phyloP scores from a whole-genome alignment of 2,329 filamentous ascomycete genomes.

The Fusarium verrucosum region DNA sequence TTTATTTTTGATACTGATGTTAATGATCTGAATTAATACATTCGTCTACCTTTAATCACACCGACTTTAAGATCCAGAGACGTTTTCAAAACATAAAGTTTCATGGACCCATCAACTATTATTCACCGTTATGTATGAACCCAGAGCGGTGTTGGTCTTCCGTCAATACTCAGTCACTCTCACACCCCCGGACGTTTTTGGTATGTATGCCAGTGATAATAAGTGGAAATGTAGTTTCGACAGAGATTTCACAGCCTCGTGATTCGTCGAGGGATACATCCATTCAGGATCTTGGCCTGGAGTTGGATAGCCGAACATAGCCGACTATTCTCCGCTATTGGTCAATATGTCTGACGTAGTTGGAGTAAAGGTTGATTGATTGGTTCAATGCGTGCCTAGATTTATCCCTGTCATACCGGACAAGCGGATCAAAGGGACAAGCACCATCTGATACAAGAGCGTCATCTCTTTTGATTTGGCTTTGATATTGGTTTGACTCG shows the following conservation, averaged over 20 bases:
- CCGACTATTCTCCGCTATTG: constrained; percentile 43
- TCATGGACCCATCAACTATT: constrained; percentile 11
- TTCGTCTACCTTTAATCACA: not conserved
- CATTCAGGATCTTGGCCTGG: too few species aligned
- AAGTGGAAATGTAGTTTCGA: too few species aligned
- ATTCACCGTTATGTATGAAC: constrained; percentile 18
- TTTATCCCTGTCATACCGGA: constrained; percentile 37
- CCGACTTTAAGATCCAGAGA: not conserved
- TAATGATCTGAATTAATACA: too few species aligned
- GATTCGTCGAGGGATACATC: constrained; percentile 35
- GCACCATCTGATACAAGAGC: constrained; percentile 4
- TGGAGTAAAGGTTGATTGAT: constrained; percentile 13
- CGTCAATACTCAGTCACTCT: constrained; percentile 6
- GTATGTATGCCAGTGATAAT: too few species aligned
- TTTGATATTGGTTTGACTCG: constrained; percentile 14
- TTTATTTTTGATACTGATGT: too few species aligned
- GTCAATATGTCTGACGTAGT: not conserved
- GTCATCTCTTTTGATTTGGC: constrained; percentile 1
- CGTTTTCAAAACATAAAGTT: not conserved
- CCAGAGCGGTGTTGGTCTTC: constrained; percentile 23
- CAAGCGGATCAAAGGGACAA: constrained; percentile 40
- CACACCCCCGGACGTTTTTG: constrained; percentile 19
- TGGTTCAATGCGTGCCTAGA: constrained; percentile 27
- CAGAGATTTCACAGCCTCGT: constrained; percentile 41
- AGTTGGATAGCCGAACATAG: constrained; percentile 37